Evolutionary conservation across 129 eudicot species (phyloP), one percentile per base, ranked within the genome.

Genomic region (Gnaphalium uliginosum): DNA sequence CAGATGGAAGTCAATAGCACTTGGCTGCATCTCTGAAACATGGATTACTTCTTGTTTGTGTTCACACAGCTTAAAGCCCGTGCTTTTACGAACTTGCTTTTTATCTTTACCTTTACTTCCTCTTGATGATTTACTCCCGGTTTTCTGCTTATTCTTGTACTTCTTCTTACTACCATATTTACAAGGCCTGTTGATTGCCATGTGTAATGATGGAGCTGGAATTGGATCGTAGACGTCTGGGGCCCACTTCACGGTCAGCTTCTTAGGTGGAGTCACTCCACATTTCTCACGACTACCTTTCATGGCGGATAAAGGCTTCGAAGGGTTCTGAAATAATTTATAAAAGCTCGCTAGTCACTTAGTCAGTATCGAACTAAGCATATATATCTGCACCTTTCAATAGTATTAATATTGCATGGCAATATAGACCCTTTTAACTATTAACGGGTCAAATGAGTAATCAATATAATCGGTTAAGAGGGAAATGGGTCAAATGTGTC

Each of bases 211-310:
- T 32, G 87, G 65, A 5, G 89, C 74, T 0, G 96, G 93, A 61
- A 69, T 18, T 6, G 96, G 96, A 66, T 90, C 96, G 57, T 90
- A 90, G 64, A 90, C 96, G 21, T 90, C 96, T 3, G 96, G 93
- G 24, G 93, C 90, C 96, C 96, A 90, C 39, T 85, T 83, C 33
- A 90, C 93, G 0, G 72, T 69, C 69, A 81, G 85, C 68, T 82
- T 77, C 79, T 78, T 78, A 0, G 84, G 86, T 9, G 22, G 68
- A 24, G 15, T 6, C 41, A 18, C 76, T 15, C 96, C 96, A 50
- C 65, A 66, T 81, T 85, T 87, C 74, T 90, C 86, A 15, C 90
- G 90, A 75, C 83, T 86, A 58, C 96, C 96, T 84, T 90, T 90
- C 85, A 90, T 60, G 60, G 96, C 96, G 80, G 93, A 86, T 68